Base-by-base conservation (phyloP, 768 basidiomycete genomes). In the Hemileccinum impolitum region DNA sequence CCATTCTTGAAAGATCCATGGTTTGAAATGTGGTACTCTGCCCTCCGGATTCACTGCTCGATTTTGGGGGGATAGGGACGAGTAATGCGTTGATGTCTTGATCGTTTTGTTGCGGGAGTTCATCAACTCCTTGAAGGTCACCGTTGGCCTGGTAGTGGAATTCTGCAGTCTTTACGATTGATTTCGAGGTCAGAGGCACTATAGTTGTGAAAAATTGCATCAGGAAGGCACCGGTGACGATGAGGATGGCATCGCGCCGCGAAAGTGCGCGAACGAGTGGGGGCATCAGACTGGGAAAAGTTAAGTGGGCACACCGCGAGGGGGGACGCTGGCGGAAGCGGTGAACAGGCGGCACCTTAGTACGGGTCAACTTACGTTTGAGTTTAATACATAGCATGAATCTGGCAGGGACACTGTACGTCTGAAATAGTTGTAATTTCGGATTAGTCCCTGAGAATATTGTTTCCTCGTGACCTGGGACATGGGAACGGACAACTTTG, bases 191-290 rank as follows among this genome's bases (percentile, higher is more conserved):
- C 54, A 74, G 65, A 63, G 63, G 59, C 7, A 37, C 48, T 34
- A 81, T 54, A 3, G 75, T 50, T 15, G 75, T 66, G 68, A 78
- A 74, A 31, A 84, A 47, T 52, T 84, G 78, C 75, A 79, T 80
- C 18, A 69, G 69, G 15, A 74, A 67, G 1, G 81, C 82, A 18
- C 84, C 84, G 13, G 82, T 52, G 37, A 83, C 70, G 47, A 85
- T 64, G 51, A 85, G 77, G 48, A 84, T 54, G 17, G 75, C 82
- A 67, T 86, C 83, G 28, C 81, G 72, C 26, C 77, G 69, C 8
- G 81, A 72, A 26, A 82, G 59, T 34, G 70, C 52, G 31, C 75
- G 72, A 57, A 74, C 65, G 42, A 74, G 64, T 9, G 55, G 15
- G 42, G 73, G 53, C 69, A 74, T 75, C 30, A 42, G 12, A 47